phyloP scores from a whole-genome alignment of 75 land plant species.

The Pinus taeda region DNA sequence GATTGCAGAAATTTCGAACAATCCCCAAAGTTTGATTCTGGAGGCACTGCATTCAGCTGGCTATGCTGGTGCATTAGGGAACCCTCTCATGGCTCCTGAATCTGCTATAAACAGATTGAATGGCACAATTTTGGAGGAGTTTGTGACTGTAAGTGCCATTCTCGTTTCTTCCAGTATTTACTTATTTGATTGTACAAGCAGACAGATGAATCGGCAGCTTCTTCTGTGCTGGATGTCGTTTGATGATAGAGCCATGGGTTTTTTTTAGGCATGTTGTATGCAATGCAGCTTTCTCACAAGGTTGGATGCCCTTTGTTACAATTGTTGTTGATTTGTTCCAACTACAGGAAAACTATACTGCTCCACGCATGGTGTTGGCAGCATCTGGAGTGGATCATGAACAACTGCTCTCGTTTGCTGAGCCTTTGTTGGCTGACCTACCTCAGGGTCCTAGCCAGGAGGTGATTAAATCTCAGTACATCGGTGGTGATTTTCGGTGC shows the following conservation, averaged over 20 bases:
- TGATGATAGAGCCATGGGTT: neutral
- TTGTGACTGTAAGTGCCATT: constrained; percentile 65
- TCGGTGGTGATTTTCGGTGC: constrained; percentile 88
- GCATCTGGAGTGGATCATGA: constrained; percentile 97
- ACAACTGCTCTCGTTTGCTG: constrained; percentile 70
- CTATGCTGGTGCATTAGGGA: constrained; percentile 68
- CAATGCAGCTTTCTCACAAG: neutral
- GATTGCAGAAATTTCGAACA: constrained; percentile 57
- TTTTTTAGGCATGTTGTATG: neutral
- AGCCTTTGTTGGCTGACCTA: constrained; percentile 82
- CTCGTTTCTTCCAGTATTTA: neutral
- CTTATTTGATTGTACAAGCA: neutral
- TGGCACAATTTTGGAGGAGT: constrained; percentile 57
- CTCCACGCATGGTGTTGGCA: constrained; percentile 87
- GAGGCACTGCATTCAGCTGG: constrained; percentile 95
- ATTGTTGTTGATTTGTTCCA: neutral
- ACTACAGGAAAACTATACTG: constrained; percentile 82
- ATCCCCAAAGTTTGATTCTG: constrained; percentile 75
- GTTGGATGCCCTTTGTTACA: neutral
- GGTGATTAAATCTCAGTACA: constrained; percentile 64
- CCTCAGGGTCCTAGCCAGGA: constrained; percentile 41
- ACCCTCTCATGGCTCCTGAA: constrained; percentile 82
- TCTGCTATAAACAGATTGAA: constrained; percentile 64
- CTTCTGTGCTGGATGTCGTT: neutral
- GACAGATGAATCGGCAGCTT: neutral